These are phyloP conservation scores for Fragilariopsis cylindrus DNA, from an alignment of 108 stramenopile genomes.

Conservation along the genomic window DNA sequence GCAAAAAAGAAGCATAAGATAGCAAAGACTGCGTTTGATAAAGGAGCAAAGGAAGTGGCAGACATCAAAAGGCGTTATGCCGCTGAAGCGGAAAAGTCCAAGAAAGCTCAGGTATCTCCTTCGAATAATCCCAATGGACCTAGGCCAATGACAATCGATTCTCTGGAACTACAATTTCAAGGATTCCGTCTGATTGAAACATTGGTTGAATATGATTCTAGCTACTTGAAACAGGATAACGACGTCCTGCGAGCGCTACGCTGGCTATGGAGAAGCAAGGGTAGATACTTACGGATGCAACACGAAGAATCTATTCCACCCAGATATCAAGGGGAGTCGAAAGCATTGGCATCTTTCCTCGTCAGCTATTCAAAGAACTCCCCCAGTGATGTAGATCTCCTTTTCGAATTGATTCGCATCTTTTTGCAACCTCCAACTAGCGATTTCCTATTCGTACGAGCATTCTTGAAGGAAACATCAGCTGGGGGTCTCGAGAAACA, in stretches of 20 bases:
- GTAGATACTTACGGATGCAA: constrained; percentile 72
- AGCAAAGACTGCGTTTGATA: constrained; percentile 49
- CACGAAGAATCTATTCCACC: constrained; percentile 80
- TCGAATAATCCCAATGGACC: constrained; percentile 3
- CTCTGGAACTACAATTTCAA: constrained; percentile 78
- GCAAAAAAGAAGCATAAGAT: constrained; percentile 35
- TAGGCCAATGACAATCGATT: constrained; percentile 61
- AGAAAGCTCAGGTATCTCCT: constrained; percentile 5
- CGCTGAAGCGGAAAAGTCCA: constrained; percentile 7
- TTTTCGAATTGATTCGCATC: constrained; percentile 84
- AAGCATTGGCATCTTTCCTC: constrained; percentile 64
- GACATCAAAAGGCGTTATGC: constrained; percentile 47
- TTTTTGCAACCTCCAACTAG: constrained; percentile 69
- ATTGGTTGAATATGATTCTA: constrained; percentile 49
- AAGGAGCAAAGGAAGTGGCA: constrained; percentile 44
- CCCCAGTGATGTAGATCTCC: constrained; percentile 73
- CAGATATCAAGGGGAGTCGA: constrained; percentile 76
- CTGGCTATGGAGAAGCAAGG: constrained; percentile 87
- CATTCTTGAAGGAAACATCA: constrained; percentile 51
- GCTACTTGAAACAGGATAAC: constrained; percentile 65
- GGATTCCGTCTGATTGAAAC: constrained; percentile 69
- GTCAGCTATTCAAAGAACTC: constrained; percentile 61
- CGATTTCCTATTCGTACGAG: constrained; percentile 74
- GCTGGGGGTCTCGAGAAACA: constrained; percentile 32
- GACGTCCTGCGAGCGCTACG: constrained; percentile 80